Evolutionary conservation across 495 filamentous ascomycete species (phyloP), one percentile per base, ranked within the genome.

Genomic region (Ramalina intermedia): DNA sequence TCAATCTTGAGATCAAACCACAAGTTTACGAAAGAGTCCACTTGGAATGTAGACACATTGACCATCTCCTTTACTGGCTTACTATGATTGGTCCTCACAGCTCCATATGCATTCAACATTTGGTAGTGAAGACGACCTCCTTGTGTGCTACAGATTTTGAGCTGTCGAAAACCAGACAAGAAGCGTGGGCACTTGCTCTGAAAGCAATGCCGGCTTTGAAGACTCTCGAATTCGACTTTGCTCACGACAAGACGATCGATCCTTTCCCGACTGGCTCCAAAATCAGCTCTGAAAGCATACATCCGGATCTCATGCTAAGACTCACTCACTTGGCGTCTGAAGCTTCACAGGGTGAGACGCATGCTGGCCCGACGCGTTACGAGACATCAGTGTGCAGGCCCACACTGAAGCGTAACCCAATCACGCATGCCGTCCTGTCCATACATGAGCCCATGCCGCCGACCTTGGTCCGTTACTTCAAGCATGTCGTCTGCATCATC

Each of bases 371-470:
- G 2, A 33, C 27, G 9, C 2, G 27, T 33, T 12, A 7, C 27
- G 27, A 33, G 1, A 7, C 3, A 33, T 33, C 27, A 33, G 21
- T 20, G 21, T 41, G 41, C 29, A 16, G 26, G 21, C 47, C 50
- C 20, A 45, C 27, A 16, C 36, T 39, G 8, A 41, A 37, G 26
- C 16, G 40, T n/a, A 47, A 47, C n/a, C 44, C 48, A 26, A 44
- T 54, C 9, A 57, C 55, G 12, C 51, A 51, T 29, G 55, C 55
- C 21, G 24, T 57, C 21, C 18, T 57, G 11, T 48, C 55, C 14
- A 50, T 57, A n/a, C 38, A 51, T 26, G 51, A 54, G 43, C 17
- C 55, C 0, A 41, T 57, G 20, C 55, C 55, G 8, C 39, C 47
- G 33, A 36, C 50, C 4, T 47, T 54, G 33, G 47, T 54, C 21